These are phyloP conservation scores for Termitomyces sp. DNA, from an alignment of 768 basidiomycete genomes.

Conservation along the genomic window DNA sequence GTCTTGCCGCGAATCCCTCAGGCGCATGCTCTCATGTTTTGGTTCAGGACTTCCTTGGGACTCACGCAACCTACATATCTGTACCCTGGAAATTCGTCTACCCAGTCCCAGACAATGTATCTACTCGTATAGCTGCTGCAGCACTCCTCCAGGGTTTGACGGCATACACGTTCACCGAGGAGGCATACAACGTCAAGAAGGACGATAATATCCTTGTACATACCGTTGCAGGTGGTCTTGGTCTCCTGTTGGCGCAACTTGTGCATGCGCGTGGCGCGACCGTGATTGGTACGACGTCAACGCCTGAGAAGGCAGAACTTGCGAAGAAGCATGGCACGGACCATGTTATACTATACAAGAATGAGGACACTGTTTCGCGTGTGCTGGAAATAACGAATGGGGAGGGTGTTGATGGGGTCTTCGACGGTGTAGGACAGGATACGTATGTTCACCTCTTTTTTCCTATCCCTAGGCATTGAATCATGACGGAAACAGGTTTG, in stretches of 20 bases:
- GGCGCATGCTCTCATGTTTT: not conserved
- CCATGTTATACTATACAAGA: constrained; percentile 78
- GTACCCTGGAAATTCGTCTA: constrained; percentile 56
- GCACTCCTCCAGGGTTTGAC: constrained; percentile 74
- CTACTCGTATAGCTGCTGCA: constrained; percentile 61
- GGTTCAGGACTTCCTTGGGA: constrained; percentile 37
- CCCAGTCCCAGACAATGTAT: constrained; percentile 57
- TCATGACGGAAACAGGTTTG: constrained; percentile 43
- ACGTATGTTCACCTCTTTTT: constrained; percentile 49
- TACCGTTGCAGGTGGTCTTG: constrained; percentile 89
- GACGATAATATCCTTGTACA: constrained; percentile 81
- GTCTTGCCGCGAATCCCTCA: constrained; percentile 13
- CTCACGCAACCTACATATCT: constrained; percentile 70
- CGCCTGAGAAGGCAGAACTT: constrained; percentile 72
- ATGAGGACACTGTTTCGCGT: constrained; percentile 67
- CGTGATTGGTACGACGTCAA: constrained; percentile 94
- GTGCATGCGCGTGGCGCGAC: constrained; percentile 75
- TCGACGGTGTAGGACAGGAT: constrained; percentile 94
- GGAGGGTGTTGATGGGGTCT: constrained; percentile 78
- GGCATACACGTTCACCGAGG: constrained; percentile 68
- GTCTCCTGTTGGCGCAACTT: constrained; percentile 60
- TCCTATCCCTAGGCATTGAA: not conserved
- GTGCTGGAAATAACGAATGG: constrained; percentile 75
- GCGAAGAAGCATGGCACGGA: constrained; percentile 79
- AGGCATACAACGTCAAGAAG: constrained; percentile 78